Base-by-base conservation (phyloP, 371 early-diverging fungal genomes). In the Mucor racemosus region DNA sequence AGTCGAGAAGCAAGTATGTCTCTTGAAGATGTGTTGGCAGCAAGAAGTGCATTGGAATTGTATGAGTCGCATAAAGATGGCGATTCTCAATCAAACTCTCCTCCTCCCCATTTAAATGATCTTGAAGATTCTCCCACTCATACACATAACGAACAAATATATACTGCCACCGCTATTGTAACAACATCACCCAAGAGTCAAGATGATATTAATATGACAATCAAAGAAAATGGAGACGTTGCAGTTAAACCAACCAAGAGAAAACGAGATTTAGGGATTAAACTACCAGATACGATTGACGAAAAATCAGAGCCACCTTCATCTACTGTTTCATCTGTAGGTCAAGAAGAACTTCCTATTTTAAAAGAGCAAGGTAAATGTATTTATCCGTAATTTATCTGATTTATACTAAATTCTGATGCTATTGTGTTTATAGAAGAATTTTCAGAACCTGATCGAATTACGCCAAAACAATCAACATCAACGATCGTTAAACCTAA, bases 1-100 rank as follows among this genome's bases (percentile, higher is more conserved):
- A 86, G 85, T 34, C 76, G 84, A 55, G 87, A 86, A 62, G 86
- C 87, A 10, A 80, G 85, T 57, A 81, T 84, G 71, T 84, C 84
- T 7, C 64, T 86, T 53, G 86, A 81, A 58, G 84, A 84, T 66
- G 80, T 81, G 1, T 66, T 84, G 63, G 83, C 83, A 33, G 76
- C 79, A 7, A 69, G 77, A 53, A 75, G 58, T 56, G 82, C 76
- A 5, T 57, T 81, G 39, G 82, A 76, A 41, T 4, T 73, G 34
- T 73, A 73, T 59, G 66, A 68, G 36, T 15, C 54, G 3, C 53
- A 66, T 38, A 35, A 46, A 50, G 50, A 68, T 35, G 63, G 42
- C 15, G 64, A 56, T 33, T 38, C 54, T 0, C 58, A 35, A 13
- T 21, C 46, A 44, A 35, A 21, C 15, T 34, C 65, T 34, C 9